phyloP scores from a whole-genome alignment of 352 stramenopile genomes.

The Phytophthora megakarya region DNA sequence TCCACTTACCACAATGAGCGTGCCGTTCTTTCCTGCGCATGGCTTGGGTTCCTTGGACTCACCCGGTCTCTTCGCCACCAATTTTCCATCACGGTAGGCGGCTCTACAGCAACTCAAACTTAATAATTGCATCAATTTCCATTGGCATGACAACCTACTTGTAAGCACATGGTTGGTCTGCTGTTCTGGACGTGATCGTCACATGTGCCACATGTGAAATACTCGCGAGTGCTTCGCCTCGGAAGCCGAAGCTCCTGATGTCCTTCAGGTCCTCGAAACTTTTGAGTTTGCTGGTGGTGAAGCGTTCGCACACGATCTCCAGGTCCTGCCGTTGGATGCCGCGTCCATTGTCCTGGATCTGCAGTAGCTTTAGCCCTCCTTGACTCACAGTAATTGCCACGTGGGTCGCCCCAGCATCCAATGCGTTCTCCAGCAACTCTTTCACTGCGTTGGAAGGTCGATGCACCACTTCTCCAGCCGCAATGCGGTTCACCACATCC shows the following conservation, averaged over 20 bases:
- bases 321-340: constrained; percentile 94
- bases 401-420: constrained; percentile 94
- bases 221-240: constrained; percentile 97
- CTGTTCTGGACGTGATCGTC: constrained; percentile 88
- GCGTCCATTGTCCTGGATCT: constrained; percentile 96
- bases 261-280: constrained; percentile 95
- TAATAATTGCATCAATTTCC: neutral
- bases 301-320: constrained; percentile 95
- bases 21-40: constrained; percentile 83
- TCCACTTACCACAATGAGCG: constrained; percentile 63
- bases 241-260: constrained; percentile 98
- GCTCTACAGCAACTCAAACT: constrained; percentile 52
- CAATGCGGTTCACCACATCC: constrained; percentile 96
- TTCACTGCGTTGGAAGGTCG: constrained; percentile 94
- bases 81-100: constrained; percentile 91
- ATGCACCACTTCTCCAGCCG: constrained; percentile 96
- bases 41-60: constrained; percentile 66
- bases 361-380: constrained; percentile 93
- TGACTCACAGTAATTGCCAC: constrained; percentile 80
- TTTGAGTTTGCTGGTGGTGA: constrained; percentile 97
- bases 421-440: constrained; percentile 98
- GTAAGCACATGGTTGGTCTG: constrained; percentile 78
- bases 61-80: constrained; percentile 72
- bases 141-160: constrained; percentile 46
- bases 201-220: constrained; percentile 96